Percentiles rank a stretch among this genome's conserved stretches.
Evolutionary conservation across 805 yeast genomes (phyloP).

Genomic region (Jamesozyma hellenica): DNA sequence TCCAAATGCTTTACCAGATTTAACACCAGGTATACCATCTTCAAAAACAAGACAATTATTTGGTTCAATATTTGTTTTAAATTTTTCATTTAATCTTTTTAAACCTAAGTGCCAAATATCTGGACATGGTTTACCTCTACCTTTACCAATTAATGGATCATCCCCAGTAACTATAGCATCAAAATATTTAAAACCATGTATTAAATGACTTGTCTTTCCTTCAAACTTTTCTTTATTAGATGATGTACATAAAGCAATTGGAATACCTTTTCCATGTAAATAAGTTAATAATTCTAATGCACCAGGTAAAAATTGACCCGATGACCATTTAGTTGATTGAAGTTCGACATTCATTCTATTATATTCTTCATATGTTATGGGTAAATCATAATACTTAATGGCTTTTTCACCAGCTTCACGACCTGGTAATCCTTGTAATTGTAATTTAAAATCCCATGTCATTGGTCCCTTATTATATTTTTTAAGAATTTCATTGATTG

Average conservation of each 20-base stretch:
- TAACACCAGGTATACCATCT: conserved; percentile 90
- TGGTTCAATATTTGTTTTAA: conserved; percentile 40
- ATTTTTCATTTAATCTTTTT: conserved; percentile 52
- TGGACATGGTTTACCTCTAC: conserved; percentile 89
- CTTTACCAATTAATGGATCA: conserved; percentile 69
- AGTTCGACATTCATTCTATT: conserved; percentile 40
- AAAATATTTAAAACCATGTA: conserved; percentile 54
- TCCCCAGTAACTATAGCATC: conserved; percentile 80
- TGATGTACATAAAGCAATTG: conserved; percentile 87
- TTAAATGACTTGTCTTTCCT: conserved; percentile 65
- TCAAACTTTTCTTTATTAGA: conserved; percentile 51
- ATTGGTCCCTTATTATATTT: conserved; percentile 66
- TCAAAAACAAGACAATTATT: conserved; percentile 85
- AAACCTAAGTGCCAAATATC: conserved; percentile 86
- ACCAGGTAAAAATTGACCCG: conserved; percentile 68
- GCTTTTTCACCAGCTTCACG: conserved; percentile 56
- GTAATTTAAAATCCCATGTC: conserved; percentile 83
- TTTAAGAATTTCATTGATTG: conserved; percentile 55
- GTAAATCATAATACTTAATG: conserved; percentile 58
- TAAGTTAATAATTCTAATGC: conserved; percentile 57
- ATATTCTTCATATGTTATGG: conserved; percentile 57
- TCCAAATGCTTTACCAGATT: conserved; percentile 74
- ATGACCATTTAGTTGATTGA: conserved; percentile 51
- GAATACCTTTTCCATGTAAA: conserved; percentile 45
- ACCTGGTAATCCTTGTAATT: conserved; percentile 88